phyloP scores from a whole-genome alignment of 306 rosid species.

The Trichosanthes cucumerina region DNA sequence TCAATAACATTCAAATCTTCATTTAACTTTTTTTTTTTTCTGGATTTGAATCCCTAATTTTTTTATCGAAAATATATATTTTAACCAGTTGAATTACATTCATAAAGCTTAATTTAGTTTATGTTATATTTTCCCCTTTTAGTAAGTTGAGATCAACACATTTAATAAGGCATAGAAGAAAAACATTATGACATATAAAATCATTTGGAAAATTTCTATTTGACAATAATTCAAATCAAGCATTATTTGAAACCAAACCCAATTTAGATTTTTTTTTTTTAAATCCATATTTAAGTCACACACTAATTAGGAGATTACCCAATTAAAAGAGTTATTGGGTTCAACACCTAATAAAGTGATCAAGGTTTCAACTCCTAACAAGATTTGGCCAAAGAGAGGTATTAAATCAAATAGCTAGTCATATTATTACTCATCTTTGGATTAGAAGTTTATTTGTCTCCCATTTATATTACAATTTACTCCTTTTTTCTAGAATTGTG shows the following conservation, averaged over 20 bases:
- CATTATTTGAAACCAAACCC: neutral
- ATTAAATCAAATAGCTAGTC: neutral
- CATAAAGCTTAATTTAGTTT: neutral
- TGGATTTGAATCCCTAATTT: neutral
- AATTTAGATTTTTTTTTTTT: neutral
- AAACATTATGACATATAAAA: neutral
- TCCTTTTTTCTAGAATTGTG: neutral
- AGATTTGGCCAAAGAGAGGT: neutral
- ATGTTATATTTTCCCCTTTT: neutral
- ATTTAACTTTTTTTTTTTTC: neutral
- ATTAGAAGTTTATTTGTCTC: neutral
- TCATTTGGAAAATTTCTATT: neutral
- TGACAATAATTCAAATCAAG: neutral
- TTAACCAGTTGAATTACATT: too few species aligned
- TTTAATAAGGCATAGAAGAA: neutral
- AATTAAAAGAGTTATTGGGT: neutral
- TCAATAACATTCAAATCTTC: neutral
- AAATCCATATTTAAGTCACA: neutral
- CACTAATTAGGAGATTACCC: neutral
- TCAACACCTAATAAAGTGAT: conserved; percentile 12
- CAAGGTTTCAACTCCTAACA: conserved; percentile 2
- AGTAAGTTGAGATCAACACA: neutral
- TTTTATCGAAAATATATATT: too few species aligned
- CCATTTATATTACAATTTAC: neutral
- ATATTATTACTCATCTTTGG: neutral